Evolutionary conservation across 1,284 basidiomycete genomes (phyloP), one percentile per base, ranked within the genome.

Genomic region (Microbotryum silenes-acaulis): DNA sequence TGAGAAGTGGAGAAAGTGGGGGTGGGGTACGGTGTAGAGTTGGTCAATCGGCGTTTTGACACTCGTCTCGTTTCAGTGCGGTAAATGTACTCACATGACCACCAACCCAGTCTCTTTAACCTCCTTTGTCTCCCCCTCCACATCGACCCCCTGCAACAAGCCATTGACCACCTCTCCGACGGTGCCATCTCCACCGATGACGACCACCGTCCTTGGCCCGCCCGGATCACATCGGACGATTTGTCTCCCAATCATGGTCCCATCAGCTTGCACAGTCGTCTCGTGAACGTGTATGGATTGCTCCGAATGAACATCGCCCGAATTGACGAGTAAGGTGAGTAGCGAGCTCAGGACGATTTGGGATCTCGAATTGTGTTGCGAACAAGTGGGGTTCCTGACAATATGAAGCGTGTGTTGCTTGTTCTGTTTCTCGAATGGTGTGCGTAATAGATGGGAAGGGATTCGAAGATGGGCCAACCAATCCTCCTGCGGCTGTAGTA

Each of bases 121-220:
- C 27, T 56, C 50, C 23, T 42, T 31, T 2, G 83, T 64, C 48
- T 69, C 61, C 50, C 51, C 64, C 58, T 52, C 66, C 58, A 10
- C 64, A 56, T 7, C 59, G 54, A 42, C 63, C 62, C 21, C 60
- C 45, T 54, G 60, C 60, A 61, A 62, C 46, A 88, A 72, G 7
- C 79, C 78, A 63, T 87, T 86, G 69, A 91, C 79, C 59, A 92
- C 81, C 73, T 93, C 90, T 73, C 91, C 88, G 37, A 91, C 78
- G 1, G 91, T 93, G n/a, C 91, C 90, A 73, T 94, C 91, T 12
- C 91, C 91, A 3, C 88, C 64, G 12, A 70, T 20, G 6, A 71
- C 59, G 2, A 68, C 44, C n/a, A 66, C 50, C 3, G 67, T 61
- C 50, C 21, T 21, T 6, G 3, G n/a, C 6, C 7, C 23, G 18